These are phyloP conservation scores for Dioscorea alata DNA, from an alignment of 106 monocot species.

Conservation along the genomic window DNA sequence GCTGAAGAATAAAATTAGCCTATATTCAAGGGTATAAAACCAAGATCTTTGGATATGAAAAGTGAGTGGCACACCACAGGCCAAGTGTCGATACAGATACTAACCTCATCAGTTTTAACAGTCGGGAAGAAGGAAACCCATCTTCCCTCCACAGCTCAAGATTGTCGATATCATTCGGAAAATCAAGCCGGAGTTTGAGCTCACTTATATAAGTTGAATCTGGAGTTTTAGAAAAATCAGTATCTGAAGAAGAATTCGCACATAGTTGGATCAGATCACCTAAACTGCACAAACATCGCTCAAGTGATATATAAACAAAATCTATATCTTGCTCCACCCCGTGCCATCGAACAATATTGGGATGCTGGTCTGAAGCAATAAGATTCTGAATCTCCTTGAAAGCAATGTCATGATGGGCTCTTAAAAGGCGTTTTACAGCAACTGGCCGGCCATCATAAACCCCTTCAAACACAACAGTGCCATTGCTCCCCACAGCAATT, in stretches of 20 bases:
- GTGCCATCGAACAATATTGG: conserved; percentile 88
- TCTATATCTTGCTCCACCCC: conserved; percentile 84
- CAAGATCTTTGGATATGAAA: too few relatives aligned
- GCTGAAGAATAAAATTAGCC: too few relatives aligned
- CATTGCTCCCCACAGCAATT: conserved; percentile 97
- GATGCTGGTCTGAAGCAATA: conserved; percentile 87
- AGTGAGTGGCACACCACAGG: too few relatives aligned
- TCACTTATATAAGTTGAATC: conserved; percentile 17
- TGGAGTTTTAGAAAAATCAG: conserved; percentile 2
- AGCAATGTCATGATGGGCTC: conserved; percentile 82
- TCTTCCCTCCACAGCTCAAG: conserved; percentile 66
- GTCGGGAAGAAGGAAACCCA: conserved; percentile 71
- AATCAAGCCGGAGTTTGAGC: conserved; percentile 7
- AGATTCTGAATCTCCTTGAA: conserved; percentile 84
- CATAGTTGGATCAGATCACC: conserved; percentile 61
- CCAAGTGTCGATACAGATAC: not conserved
- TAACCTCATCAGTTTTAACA: conserved; percentile 93
- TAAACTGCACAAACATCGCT: conserved; percentile 77
- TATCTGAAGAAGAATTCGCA: conserved; percentile 24
- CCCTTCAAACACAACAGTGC: conserved; percentile 91
- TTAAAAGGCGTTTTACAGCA: conserved; percentile 85
- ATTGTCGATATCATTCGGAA: conserved; percentile 24
- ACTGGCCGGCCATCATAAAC: conserved; percentile 70
- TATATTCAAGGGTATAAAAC: too few relatives aligned
- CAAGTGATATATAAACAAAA: conserved; percentile 95